Percentiles rank a stretch among this genome's conserved stretches.
phyloP scores from a whole-genome alignment of 2,329 filamentous ascomycete genomes.

The Kalmusia sp. region DNA sequence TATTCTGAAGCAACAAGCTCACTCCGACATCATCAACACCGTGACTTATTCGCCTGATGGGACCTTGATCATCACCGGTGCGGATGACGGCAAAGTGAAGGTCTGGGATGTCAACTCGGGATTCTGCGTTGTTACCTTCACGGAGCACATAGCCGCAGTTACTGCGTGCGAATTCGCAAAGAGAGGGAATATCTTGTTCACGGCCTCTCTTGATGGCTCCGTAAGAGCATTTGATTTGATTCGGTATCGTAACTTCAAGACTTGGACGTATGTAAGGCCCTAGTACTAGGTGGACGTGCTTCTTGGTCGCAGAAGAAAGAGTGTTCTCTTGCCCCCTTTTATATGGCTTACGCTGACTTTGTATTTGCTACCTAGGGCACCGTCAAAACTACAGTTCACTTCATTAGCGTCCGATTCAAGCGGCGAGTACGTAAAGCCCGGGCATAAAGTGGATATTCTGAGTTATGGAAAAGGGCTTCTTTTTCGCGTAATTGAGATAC shows the following conservation, averaged over 20 bases:
- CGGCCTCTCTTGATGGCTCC: conserved; percentile 91
- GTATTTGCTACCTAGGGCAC: too few relatives aligned
- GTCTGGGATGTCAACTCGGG: conserved; percentile 97
- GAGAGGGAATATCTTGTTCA: conserved; percentile 94
- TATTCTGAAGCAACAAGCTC: conserved; percentile 96
- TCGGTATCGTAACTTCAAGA: conserved; percentile 94
- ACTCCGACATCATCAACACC: conserved; percentile 95
- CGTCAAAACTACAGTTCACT: conserved; percentile 88
- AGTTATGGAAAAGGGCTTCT: too few relatives aligned
- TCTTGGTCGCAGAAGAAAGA: too few relatives aligned
- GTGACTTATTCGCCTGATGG: conserved; percentile 93
- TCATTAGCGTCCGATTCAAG: conserved; percentile 96
- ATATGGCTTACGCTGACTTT: too few relatives aligned
- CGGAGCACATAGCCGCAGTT: conserved; percentile 92
- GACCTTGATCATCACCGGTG: conserved; percentile 88
- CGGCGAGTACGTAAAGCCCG: too few relatives aligned
- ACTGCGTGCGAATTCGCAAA: conserved; percentile 95
- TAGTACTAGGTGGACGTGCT: too few relatives aligned
- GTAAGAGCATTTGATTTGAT: conserved; percentile 96
- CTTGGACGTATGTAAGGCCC: too few relatives aligned
- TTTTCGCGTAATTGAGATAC: too few relatives aligned
- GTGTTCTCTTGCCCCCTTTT: too few relatives aligned
- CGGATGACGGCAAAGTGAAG: conserved; percentile 98
- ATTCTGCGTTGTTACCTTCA: conserved; percentile 98
- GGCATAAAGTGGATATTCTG: too few relatives aligned